Percentiles rank a stretch among this genome's conserved stretches.
Evolutionary conservation across 257 asterid genomes (phyloP).

Genomic region (Solanum phureja): DNA sequence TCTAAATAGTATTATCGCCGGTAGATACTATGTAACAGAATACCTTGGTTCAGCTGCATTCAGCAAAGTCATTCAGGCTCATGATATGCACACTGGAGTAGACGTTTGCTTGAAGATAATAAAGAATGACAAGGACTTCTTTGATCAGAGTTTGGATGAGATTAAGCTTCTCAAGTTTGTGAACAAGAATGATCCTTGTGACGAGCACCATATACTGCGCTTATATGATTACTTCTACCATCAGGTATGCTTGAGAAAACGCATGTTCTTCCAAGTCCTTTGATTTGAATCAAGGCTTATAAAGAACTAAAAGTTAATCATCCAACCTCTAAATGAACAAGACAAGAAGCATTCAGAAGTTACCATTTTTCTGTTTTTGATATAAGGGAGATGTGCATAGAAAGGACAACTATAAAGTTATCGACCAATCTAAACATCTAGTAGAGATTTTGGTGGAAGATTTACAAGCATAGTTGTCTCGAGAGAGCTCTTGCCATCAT

Average conservation of each 20-base stretch:
- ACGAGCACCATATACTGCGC: constrained; percentile 68
- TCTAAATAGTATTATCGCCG: constrained; percentile 54
- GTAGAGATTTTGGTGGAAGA: neutral
- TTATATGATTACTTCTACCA: constrained; percentile 84
- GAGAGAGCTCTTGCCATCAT: neutral
- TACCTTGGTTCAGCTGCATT: constrained; percentile 88
- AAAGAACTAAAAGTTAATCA: neutral
- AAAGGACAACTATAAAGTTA: neutral
- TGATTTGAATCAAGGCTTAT: neutral
- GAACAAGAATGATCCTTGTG: constrained; percentile 80
- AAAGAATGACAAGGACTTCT: constrained; percentile 82
- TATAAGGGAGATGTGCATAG: neutral
- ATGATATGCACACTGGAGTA: constrained; percentile 57
- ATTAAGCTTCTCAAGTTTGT: constrained; percentile 83
- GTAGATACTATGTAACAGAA: constrained; percentile 62
- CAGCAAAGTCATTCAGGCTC: constrained; percentile 86
- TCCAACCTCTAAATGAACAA: neutral
- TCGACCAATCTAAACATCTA: neutral
- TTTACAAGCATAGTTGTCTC: neutral
- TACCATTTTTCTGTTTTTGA: neutral
- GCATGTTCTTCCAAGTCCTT: neutral
- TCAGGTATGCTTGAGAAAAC: constrained; percentile 41
- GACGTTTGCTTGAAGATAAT: constrained; percentile 91
- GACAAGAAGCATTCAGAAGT: neutral
- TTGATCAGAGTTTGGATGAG: constrained; percentile 90